Percentiles rank a stretch among this genome's conserved stretches.
phyloP scores from a whole-genome alignment of 495 filamentous ascomycete genomes.

The Annulohypoxylon nitens region DNA sequence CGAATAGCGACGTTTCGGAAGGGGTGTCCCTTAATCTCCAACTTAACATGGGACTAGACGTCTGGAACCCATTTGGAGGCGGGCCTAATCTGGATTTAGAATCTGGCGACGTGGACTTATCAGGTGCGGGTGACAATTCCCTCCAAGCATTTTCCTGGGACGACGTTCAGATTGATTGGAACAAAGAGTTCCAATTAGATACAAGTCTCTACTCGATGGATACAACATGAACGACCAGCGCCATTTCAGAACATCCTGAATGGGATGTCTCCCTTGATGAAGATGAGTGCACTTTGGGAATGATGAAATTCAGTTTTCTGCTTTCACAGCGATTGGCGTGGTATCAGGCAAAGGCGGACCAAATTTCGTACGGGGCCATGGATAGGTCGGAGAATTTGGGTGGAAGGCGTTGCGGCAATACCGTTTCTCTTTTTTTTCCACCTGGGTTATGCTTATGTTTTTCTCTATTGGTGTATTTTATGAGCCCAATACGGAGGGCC shows the following conservation, averaged over 20 bases:
- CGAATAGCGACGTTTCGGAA: conserved; percentile 67
- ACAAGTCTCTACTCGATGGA: conserved; percentile 59
- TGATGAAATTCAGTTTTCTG: not conserved
- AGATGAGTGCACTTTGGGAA: conserved; percentile 8
- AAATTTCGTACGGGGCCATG: not conserved
- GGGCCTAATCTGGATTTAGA: conserved; percentile 34
- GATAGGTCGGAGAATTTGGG: not conserved
- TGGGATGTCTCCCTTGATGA: conserved; percentile 29
- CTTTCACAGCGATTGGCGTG: conserved; percentile 22
- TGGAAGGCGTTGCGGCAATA: conserved; percentile 28
- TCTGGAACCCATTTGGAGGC: conserved; percentile 58
- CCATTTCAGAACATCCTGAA: not conserved
- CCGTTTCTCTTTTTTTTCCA: not conserved
- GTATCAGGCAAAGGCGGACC: conserved; percentile 3
- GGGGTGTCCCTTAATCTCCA: conserved; percentile 53
- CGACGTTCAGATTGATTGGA: conserved; percentile 55
- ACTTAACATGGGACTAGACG: conserved; percentile 59
- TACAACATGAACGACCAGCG: conserved; percentile 44
- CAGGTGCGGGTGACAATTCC: conserved; percentile 17
- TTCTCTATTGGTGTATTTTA: conserved; percentile 5
- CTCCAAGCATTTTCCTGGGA: conserved; percentile 54
- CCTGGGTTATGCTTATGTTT: not conserved
- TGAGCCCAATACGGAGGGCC: not conserved
- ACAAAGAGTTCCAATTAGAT: conserved; percentile 60
- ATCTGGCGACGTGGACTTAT: conserved; percentile 15